phyloP scores from a whole-genome alignment of 2,329 filamentous ascomycete species.

The Fusarium sp. region DNA sequence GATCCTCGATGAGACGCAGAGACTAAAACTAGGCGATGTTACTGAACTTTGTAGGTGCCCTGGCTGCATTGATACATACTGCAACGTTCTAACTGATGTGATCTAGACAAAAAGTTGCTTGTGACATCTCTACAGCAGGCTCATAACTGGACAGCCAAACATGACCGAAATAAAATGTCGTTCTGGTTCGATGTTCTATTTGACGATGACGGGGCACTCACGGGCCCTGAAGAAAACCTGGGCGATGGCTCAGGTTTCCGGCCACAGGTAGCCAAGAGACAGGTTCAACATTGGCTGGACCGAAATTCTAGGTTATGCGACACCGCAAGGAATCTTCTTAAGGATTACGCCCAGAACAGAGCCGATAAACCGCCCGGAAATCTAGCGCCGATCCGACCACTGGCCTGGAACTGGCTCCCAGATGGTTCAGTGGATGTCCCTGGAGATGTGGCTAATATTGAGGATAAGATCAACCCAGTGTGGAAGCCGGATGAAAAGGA shows the following conservation, averaged over 20 bases:
- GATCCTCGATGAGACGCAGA: conserved; percentile 69
- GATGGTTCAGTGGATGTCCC: conserved; percentile 52
- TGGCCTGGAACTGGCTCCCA: conserved; percentile 70
- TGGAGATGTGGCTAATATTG: conserved; percentile 54
- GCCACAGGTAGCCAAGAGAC: conserved; percentile 68
- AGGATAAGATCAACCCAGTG: conserved; percentile 61
- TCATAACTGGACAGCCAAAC: conserved; percentile 77
- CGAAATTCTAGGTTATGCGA: conserved; percentile 71
- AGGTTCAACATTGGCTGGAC: conserved; percentile 73
- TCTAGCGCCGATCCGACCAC: conserved; percentile 63
- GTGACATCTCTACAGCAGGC: conserved; percentile 76
- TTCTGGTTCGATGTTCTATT: conserved; percentile 77
- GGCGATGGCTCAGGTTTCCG: conserved; percentile 67
- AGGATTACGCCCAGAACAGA: conserved; percentile 66
- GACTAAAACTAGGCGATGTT: conserved; percentile 71
- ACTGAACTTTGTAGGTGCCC: conserved; percentile 72
- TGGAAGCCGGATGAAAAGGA: conserved; percentile 67
- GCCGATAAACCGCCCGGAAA: conserved; percentile 64
- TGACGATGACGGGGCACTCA: conserved; percentile 65
- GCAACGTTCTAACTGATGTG: conserved; percentile 10
- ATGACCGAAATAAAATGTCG: conserved; percentile 77
- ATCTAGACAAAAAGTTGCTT: conserved; percentile 73
- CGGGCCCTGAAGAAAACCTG: conserved; percentile 65
- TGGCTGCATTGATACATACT: not conserved
- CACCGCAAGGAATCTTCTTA: conserved; percentile 66